These are phyloP conservation scores for Melaleuca alternifolia DNA, from an alignment of 345 rosid species.

Conservation along the genomic window DNA sequence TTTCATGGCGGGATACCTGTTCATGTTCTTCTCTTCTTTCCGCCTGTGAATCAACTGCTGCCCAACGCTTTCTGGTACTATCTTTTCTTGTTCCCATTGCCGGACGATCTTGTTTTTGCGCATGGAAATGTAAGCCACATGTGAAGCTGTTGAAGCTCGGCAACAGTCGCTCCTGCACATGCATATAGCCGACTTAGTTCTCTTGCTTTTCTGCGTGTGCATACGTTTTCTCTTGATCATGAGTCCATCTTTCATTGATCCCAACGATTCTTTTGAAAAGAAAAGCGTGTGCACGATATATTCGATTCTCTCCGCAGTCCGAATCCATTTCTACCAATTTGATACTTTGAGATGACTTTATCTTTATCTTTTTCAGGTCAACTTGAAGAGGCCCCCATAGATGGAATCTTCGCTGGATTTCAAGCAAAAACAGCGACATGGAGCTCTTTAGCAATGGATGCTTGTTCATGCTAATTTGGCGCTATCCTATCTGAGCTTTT, in stretches of 20 bases:
- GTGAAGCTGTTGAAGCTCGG: neutral
- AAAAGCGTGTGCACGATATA: neutral
- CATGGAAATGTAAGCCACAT: neutral
- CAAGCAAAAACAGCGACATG: neutral
- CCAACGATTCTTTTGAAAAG: neutral
- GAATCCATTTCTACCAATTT: neutral
- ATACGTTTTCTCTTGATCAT: neutral
- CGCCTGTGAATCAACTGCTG: neutral
- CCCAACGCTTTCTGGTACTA: neutral
- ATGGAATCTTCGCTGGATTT: conserved; percentile 1
- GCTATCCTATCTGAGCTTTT: conserved; percentile 94
- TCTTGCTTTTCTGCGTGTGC: neutral
- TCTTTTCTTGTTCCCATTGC: neutral
- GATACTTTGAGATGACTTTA: neutral
- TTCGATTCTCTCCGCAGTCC: neutral
- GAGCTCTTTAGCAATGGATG: neutral
- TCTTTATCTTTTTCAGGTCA: conserved; percentile 5
- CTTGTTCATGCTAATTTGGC: conserved; percentile 24
- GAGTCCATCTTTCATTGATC: neutral
- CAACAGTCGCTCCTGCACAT: neutral
- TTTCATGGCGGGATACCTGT: neutral
- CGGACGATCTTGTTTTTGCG: neutral
- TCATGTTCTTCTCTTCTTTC: neutral
- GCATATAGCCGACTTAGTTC: neutral
- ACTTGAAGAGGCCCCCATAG: neutral